phyloP scores from a whole-genome alignment of 73 alveolate species.

The Diophrys appendiculata region DNA sequence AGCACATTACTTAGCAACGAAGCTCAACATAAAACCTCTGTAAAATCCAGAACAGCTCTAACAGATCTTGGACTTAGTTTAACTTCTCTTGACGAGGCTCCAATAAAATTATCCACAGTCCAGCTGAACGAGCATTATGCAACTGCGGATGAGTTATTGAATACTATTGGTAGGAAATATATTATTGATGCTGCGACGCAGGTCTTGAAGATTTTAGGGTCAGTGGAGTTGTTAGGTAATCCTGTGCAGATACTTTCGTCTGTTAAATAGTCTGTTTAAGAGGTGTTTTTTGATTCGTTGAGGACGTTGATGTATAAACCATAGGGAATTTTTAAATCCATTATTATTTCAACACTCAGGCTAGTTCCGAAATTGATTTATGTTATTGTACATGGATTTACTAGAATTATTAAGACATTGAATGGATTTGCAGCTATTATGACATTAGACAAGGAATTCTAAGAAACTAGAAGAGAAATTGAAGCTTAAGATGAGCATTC shows the following conservation, averaged over 20 bases:
- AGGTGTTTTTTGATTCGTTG: background rate
- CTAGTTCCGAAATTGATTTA: background rate
- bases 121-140: background rate
- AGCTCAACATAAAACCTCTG: background rate
- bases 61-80: slow-evolving; percentile 8
- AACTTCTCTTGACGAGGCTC: slow-evolving; percentile 11
- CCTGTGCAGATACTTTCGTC: background rate
- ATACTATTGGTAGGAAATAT: background rate
- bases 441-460: background rate
- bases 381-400: background rate
- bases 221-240: slow-evolving; percentile 1
- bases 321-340: slow-evolving; percentile 2
- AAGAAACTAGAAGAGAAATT: background rate
- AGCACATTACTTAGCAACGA: background rate
- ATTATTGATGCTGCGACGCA: background rate
- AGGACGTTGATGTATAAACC: slow-evolving; percentile 10
- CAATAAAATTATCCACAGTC: background rate
- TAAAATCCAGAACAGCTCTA: background rate
- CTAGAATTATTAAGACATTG: slow-evolving; percentile 1
- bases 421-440: background rate
- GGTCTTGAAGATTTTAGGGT: background rate
- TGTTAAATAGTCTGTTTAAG: background rate
- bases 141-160: background rate
- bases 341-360: background rate
- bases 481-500: background rate